A percentile compares a stretch with the other conserved stretches of the same genome.
phyloP scores from a whole-genome alignment of 2,329 filamentous ascomycete genomes.

The Arthrobotrys musiformis region DNA sequence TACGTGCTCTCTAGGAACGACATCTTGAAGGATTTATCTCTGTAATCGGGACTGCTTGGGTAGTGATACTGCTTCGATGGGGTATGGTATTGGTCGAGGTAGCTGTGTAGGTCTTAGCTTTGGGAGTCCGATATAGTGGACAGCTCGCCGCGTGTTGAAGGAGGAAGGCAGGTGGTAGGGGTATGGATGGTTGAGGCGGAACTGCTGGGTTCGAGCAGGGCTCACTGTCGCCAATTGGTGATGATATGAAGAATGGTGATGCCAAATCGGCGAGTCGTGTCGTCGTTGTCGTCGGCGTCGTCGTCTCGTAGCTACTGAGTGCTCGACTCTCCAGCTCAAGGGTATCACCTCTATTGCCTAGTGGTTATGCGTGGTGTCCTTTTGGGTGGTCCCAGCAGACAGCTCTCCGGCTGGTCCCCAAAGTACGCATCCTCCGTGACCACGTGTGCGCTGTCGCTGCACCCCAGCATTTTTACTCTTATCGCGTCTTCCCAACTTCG shows the following conservation, averaged over 20 bases:
- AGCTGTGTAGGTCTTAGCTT: background rate
- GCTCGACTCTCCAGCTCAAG: background rate
- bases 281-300: slow-evolving; percentile 25
- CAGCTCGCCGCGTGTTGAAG: slow-evolving; percentile 16
- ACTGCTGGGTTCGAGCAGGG: background rate
- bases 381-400: slow-evolving; percentile 34
- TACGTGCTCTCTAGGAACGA: slow-evolving; percentile 94
- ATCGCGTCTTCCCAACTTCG: slow-evolving; percentile 45
- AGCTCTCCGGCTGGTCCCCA: slow-evolving; percentile 20
- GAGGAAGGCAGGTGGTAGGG: slow-evolving; percentile 9
- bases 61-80: slow-evolving; percentile 11
- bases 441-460: slow-evolving; percentile 24
- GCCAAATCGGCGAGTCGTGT: slow-evolving; percentile 19
- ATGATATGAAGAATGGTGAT: background rate
- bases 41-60: slow-evolving; percentile 23
- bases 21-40: slow-evolving; percentile 73
- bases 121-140: slow-evolving; percentile 4
- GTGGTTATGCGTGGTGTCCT: slow-evolving; percentile 39
- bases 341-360: background rate
- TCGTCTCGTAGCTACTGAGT: slow-evolving; percentile 9
- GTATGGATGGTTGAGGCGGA: background rate
- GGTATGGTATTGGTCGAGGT: background rate
- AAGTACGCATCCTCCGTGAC: slow-evolving; percentile 38
- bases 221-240: slow-evolving; percentile 2
- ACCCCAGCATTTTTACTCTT: slow-evolving; percentile 28